Evolutionary conservation across 2,329 filamentous ascomycete genomes (phyloP).

Genomic region (Fusarium sp.): DNA sequence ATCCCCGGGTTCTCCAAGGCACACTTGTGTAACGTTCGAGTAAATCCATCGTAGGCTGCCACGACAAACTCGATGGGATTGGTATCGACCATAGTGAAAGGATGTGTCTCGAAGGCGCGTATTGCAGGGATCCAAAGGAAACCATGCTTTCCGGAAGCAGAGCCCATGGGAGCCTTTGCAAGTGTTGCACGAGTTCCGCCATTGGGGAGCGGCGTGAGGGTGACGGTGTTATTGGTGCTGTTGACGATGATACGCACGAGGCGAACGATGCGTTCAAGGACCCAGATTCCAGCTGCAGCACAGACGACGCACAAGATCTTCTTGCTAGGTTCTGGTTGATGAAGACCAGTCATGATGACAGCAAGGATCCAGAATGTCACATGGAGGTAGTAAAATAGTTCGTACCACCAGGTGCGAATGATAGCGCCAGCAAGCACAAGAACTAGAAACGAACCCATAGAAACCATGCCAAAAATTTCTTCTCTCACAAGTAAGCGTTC

Average conservation of each 20-base stretch:
- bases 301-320: constrained; percentile 59
- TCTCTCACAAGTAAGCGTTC: constrained; percentile 53
- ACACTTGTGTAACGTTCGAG: constrained; percentile 65
- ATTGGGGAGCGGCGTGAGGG: constrained; percentile 65
- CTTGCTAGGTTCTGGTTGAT: constrained; percentile 62
- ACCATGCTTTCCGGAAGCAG: constrained; percentile 70
- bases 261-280: constrained; percentile 64
- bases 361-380: constrained; percentile 63
- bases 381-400: constrained; percentile 68
- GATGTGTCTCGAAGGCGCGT: constrained; percentile 70
- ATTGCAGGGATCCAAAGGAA: constrained; percentile 74
- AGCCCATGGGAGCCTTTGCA: constrained; percentile 61
- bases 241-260: constrained; percentile 59
- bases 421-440: constrained; percentile 59
- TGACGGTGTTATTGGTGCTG: constrained; percentile 65
- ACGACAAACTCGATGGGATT: constrained; percentile 70
- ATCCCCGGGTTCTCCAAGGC: constrained; percentile 64
- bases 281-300: constrained; percentile 63
- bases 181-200: constrained; percentile 69
- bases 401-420: constrained; percentile 65
- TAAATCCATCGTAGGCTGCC: constrained; percentile 71
- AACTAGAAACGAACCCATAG: constrained; percentile 61
- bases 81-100: constrained; percentile 70
- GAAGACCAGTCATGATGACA: constrained; percentile 63
- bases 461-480: constrained; percentile 64